A percentile compares a stretch with the other conserved stretches of the same genome.
Conservation (phyloP, 1,139 yeast species). For the Nakaseomyces glabratus region DNA sequence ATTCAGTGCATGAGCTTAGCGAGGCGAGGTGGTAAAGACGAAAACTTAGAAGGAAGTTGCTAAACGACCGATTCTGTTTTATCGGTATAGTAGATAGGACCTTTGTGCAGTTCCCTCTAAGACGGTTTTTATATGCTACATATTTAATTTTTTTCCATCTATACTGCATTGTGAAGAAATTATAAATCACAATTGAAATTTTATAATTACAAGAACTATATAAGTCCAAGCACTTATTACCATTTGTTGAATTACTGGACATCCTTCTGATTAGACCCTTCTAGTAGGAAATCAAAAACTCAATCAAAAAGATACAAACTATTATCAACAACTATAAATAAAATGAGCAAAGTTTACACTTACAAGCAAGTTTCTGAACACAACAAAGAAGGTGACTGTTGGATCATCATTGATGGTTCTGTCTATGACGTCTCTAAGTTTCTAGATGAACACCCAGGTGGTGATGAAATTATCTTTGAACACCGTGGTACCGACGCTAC, state of each 20-base stretch:
- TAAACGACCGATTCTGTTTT: too few relatives aligned
- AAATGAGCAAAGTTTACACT: slow-evolving; percentile 36
- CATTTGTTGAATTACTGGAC: too few relatives aligned
- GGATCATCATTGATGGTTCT: slow-evolving; percentile 85
- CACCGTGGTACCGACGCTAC: slow-evolving; percentile 92
- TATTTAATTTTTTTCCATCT: too few relatives aligned
- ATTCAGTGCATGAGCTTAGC: too few relatives aligned
- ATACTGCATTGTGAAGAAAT: too few relatives aligned
- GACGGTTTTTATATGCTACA: too few relatives aligned
- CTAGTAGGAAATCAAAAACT: background rate
- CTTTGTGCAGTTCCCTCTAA: too few relatives aligned
- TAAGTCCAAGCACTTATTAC: too few relatives aligned
- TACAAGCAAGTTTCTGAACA: slow-evolving; percentile 73
- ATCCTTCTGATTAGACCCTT: too few relatives aligned
- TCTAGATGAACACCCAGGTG: slow-evolving; percentile 97
- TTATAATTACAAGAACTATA: background rate
- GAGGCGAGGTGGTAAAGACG: too few relatives aligned
- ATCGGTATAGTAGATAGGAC: too few relatives aligned
- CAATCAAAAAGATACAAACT: background rate
- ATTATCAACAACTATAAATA: background rate
- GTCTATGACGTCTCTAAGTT: slow-evolving; percentile 81
- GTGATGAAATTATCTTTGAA: slow-evolving; percentile 90
- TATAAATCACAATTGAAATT: background rate
- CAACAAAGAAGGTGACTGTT: slow-evolving; percentile 67
- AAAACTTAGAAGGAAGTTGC: too few relatives aligned